Percentiles rank a stretch among this genome's conserved stretches.
Conservation (phyloP, 2,329 filamentous ascomycete genomes). For the Hypoxylon sp. region DNA sequence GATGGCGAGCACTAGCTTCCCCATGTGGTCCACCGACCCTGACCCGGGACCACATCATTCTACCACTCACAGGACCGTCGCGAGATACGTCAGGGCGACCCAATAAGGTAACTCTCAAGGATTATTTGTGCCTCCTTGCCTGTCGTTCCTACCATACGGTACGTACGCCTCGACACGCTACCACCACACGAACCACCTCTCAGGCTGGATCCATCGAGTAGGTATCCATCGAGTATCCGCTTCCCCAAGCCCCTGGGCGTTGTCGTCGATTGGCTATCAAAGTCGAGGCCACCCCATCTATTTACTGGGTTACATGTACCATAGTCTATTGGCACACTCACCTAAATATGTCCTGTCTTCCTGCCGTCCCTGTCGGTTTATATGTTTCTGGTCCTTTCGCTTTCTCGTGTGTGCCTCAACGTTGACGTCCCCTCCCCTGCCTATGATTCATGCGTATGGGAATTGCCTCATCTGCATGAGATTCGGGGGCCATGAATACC, state of each 20-base stretch:
- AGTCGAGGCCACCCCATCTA: slow-evolving; percentile 36
- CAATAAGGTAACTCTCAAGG: slow-evolving; percentile 34
- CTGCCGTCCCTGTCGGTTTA: slow-evolving; percentile 37
- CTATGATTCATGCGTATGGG: slow-evolving; percentile 47
- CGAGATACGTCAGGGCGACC: slow-evolving; percentile 41
- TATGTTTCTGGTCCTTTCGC: slow-evolving; percentile 44
- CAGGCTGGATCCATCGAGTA: slow-evolving; percentile 27
- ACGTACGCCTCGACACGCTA: slow-evolving; percentile 9
- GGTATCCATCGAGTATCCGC: slow-evolving; percentile 35
- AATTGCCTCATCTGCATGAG: slow-evolving; percentile 47
- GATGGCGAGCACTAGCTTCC: slow-evolving; percentile 42
- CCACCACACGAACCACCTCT: slow-evolving; percentile 20
- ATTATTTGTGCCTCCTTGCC: slow-evolving; percentile 25
- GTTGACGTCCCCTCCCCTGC: slow-evolving; percentile 32
- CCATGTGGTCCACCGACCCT: slow-evolving; percentile 41
- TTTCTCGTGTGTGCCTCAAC: slow-evolving; percentile 40
- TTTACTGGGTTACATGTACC: slow-evolving; percentile 40
- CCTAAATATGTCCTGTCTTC: slow-evolving; percentile 42
- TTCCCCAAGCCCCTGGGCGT: slow-evolving; percentile 42
- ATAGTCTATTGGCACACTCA: slow-evolving; percentile 31
- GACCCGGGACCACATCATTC: slow-evolving; percentile 29
- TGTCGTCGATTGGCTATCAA: slow-evolving; percentile 42
- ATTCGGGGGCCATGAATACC: slow-evolving; percentile 44
- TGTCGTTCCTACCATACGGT: slow-evolving; percentile 17
- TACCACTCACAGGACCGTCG: slow-evolving; percentile 31